Base-by-base conservation (phyloP, 371 early-diverging fungal genomes). In the Fennellomyces sp. region DNA sequence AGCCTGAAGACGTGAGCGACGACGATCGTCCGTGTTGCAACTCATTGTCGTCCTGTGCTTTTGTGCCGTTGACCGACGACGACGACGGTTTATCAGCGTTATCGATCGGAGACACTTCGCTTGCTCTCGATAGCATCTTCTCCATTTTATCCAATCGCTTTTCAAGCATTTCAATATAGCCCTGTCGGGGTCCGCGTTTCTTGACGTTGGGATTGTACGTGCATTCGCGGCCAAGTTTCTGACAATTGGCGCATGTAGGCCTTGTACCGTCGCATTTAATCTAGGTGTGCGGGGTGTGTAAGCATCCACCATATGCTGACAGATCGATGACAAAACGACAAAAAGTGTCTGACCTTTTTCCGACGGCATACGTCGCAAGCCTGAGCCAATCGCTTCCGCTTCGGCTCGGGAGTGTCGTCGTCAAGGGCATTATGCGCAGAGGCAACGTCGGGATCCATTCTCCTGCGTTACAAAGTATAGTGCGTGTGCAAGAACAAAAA, bases 351-450 rank as follows among this genome's bases (percentile, higher is more conserved):
- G 10, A 90, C 89, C 82, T 93, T 93, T 64, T 89, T 88, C 65
- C 89, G 88, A 49, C 87, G 78, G 71, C 94, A 94, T 23, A 83
- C 69, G 49, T 90, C 91, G 62, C 94, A 94, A 21, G 94, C 94
- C 66, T 91, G 91, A 0, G 89, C 91, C 13, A 88, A 78, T 36
- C 92, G 73, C 62, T 89, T 90, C 38, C 91, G 74, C 63, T 89
- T 90, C 4, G 63, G 27, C 17, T 64, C 63, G 6, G 55, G 56
- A 4, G 21, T 29, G 29, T 29, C 52, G 26, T 51, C 51, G 15
- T 15, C 41, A 25, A 19, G 30, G 5, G 51, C 51, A 28, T 52
- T 23, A 13, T 31, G 33, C 25, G 27, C 52, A 52, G 23, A 36
- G 36, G 36, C n/a, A 15, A 8, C n/a, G 36, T 36, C 51, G 21